Evolutionary conservation across 352 stramenopile genomes (phyloP).

Genomic region (Lagenidium giganteum): DNA sequence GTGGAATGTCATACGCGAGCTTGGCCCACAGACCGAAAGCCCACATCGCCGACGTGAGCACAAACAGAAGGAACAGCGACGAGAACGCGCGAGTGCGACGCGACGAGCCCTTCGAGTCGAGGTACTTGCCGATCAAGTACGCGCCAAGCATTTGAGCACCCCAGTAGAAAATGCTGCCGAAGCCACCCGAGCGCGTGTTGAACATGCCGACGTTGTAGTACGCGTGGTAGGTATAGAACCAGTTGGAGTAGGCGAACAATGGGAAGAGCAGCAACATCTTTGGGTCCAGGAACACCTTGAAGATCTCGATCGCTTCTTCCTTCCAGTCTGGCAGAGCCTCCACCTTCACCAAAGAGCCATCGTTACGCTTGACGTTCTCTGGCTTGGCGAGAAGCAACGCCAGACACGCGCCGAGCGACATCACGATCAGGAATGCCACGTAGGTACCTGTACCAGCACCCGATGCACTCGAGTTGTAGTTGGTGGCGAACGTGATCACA

Average conservation of each 20-base stretch:
- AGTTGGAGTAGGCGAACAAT: slow-evolving; percentile 58
- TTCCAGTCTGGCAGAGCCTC: too few species aligned
- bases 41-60: slow-evolving; percentile 36
- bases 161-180: slow-evolving; percentile 40
- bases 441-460: too few species aligned
- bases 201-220: slow-evolving; percentile 46
- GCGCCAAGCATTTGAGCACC: slow-evolving; percentile 35
- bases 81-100: not conserved
- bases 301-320: too few species aligned
- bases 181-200: slow-evolving; percentile 28
- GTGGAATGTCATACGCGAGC: slow-evolving; percentile 13
- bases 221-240: slow-evolving; percentile 64
- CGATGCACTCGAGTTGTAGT: slow-evolving; percentile 23
- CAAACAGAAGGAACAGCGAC: slow-evolving; percentile 12
- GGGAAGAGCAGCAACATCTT: slow-evolving; percentile 28
- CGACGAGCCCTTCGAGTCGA: slow-evolving; percentile 11
- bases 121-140: slow-evolving; percentile 14
- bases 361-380: slow-evolving; percentile 21
- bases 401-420: slow-evolving; percentile 30
- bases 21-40: slow-evolving; percentile 14
- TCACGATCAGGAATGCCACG: slow-evolving; percentile 50
- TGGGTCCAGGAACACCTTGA: too few species aligned
- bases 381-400: slow-evolving; percentile 24
- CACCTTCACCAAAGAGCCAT: slow-evolving; percentile 17
- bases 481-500: slow-evolving; percentile 49